A percentile compares a stretch with the other conserved stretches of the same genome.
These are phyloP conservation scores for Ambrosia trifida DNA, from an alignment of 129 eudicot species.

Conservation along the genomic window DNA sequence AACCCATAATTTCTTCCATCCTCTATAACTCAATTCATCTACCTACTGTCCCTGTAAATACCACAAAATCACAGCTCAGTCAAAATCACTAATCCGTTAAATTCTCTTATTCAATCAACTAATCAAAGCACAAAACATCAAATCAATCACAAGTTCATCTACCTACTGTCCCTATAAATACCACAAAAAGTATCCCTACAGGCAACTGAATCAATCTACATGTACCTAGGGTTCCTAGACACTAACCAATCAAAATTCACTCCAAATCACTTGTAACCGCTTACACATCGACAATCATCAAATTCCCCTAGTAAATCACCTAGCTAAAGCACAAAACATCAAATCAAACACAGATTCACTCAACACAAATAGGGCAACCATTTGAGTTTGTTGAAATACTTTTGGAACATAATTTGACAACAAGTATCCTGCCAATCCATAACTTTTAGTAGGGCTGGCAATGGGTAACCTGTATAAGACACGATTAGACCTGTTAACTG, in stretches of 20 bases:
- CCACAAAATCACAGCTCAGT: conserved; percentile 1
- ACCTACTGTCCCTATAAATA: too few species aligned
- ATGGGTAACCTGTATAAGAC: too few species aligned
- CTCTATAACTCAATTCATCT: neutral
- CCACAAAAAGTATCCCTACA: neutral
- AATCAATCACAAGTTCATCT: conserved; percentile 3
- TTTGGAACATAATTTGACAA: too few species aligned
- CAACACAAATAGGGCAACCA: neutral
- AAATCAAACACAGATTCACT: neutral
- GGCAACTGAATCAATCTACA: too few species aligned
- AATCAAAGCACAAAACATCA: neutral
- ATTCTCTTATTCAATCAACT: neutral
- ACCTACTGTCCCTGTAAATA: neutral
- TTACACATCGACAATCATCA: neutral
- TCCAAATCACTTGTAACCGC: neutral
- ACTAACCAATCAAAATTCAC: conserved; percentile 15
- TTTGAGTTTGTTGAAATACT: too few species aligned
- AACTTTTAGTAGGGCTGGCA: too few species aligned
- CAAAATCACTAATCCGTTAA: neutral
- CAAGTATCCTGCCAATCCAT: too few species aligned
- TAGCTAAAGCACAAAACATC: neutral
- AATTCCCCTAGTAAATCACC: neutral
- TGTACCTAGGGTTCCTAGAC: neutral
- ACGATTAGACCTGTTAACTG: too few species aligned
- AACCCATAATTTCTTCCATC: neutral